phyloP scores from a whole-genome alignment of 495 filamentous ascomycete genomes.

The Aspergillus nidulans region DNA sequence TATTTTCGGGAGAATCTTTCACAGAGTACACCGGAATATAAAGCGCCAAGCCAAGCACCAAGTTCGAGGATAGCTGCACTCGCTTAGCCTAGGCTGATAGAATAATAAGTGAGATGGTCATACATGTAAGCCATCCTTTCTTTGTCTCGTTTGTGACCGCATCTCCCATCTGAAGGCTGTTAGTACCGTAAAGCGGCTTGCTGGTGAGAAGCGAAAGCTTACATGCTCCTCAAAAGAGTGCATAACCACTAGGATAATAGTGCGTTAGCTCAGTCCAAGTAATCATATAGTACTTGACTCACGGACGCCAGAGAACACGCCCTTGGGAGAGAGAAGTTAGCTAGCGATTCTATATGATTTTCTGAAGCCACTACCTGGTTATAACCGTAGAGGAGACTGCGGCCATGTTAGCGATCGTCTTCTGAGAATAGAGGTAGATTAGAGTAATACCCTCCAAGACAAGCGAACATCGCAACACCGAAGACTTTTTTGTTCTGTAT shows the following conservation, averaged over 20 bases:
- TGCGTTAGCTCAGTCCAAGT: background rate
- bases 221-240: constrained; percentile 18
- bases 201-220: constrained; percentile 6
- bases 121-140: constrained; percentile 62
- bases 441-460: constrained; percentile 55
- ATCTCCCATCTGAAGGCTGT: constrained; percentile 50
- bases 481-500: constrained; percentile 56
- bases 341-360: background rate
- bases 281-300: background rate
- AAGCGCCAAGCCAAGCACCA: constrained; percentile 70
- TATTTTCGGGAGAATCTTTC: background rate
- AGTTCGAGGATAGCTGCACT: constrained; percentile 63
- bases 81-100: background rate
- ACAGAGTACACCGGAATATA: constrained; percentile 61
- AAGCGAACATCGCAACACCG: constrained; percentile 69
- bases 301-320: constrained; percentile 12
- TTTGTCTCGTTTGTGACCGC: constrained; percentile 55
- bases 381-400: constrained; percentile 47
- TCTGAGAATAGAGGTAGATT: background rate
- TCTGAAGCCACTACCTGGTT: constrained; percentile 55
- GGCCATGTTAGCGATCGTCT: background rate
- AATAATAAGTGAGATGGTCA: background rate
- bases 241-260: constrained; percentile 13
- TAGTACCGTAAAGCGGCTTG: background rate
- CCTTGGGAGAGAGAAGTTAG: constrained; percentile 3